phyloP scores from a whole-genome alignment of 306 rosid species.

The Dalbergia cultrata region DNA sequence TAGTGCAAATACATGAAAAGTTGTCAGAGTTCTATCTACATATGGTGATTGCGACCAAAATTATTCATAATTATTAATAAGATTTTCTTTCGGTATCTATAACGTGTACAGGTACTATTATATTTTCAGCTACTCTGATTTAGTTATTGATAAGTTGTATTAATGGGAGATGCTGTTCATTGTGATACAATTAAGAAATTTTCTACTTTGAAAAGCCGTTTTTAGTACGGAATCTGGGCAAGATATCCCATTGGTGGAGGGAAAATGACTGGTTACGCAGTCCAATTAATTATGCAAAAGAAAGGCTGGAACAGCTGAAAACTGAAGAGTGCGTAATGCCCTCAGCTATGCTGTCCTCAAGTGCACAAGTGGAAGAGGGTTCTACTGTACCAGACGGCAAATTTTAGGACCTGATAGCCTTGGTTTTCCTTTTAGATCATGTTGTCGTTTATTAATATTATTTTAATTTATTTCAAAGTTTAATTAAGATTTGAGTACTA shows the following conservation, averaged over 20 bases:
- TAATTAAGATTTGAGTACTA: no score
- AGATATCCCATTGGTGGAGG: background rate
- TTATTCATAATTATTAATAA: no score
- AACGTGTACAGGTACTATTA: no score
- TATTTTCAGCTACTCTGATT: no score
- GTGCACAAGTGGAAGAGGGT: conserved; percentile 36
- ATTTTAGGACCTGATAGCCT: background rate
- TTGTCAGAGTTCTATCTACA: no score
- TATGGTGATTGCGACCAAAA: no score
- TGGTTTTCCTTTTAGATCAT: background rate
- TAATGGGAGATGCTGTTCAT: no score
- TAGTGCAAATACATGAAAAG: no score
- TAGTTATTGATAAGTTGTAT: no score
- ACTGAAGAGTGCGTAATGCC: conserved; percentile 19
- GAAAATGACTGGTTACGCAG: background rate
- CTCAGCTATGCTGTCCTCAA: conserved; percentile 31
- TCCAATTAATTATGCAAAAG: conserved; percentile 14
- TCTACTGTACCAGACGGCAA: background rate
- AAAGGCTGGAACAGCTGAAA: background rate
- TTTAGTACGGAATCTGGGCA: background rate
- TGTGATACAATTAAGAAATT: no score
- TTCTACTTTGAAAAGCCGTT: background rate
- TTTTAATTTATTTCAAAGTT: no score
- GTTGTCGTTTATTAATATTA: background rate
- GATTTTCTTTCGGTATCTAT: no score